Percentiles rank a stretch among this genome's conserved stretches.
phyloP scores from a whole-genome alignment of 2,329 filamentous ascomycete genomes.

The Paraphaeosphaeria sporulosa region DNA sequence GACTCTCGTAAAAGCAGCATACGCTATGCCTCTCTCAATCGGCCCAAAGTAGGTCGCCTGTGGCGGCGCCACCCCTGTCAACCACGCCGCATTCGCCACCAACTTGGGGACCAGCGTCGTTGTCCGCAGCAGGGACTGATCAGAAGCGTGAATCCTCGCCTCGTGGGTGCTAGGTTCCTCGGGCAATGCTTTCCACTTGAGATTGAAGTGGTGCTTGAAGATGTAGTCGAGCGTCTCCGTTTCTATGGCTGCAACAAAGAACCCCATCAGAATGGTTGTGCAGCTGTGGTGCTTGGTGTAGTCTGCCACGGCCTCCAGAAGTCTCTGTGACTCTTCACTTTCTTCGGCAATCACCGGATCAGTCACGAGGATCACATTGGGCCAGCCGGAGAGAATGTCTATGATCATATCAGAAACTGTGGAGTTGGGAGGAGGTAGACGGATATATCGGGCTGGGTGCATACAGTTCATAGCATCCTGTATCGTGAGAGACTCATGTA shows the following conservation, averaged over 20 bases:
- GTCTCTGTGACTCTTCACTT: conserved; percentile 19
- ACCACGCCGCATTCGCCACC: conserved; percentile 25
- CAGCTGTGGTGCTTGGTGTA: conserved; percentile 29
- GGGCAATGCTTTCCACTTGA: conserved; percentile 24
- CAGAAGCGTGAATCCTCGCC: conserved; percentile 14
- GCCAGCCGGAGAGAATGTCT: conserved; percentile 31
- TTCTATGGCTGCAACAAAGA: conserved; percentile 26
- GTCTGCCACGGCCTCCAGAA: conserved; percentile 25
- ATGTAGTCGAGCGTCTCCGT: conserved; percentile 20
- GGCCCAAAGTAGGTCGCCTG: conserved; percentile 26
- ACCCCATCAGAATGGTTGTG: conserved; percentile 32
- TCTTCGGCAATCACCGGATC: conserved; percentile 26
- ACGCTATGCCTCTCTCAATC: conserved; percentile 12
- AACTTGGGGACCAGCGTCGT: conserved; percentile 22
- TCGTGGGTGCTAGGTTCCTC: conserved; percentile 20
- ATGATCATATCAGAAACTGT: neutral
- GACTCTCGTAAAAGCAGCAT: conserved; percentile 31
- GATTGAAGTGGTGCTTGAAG: conserved; percentile 28
- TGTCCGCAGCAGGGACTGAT: conserved; percentile 25
- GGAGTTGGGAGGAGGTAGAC: neutral
- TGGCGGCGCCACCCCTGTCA: conserved; percentile 22
- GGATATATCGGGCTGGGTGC: neutral
- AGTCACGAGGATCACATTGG: conserved; percentile 33
- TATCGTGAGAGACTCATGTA: conserved; percentile 32
- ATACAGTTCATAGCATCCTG: conserved; percentile 31